Conservation (phyloP, 164 flowering plant species). For the Litsea cubeba region DNA sequence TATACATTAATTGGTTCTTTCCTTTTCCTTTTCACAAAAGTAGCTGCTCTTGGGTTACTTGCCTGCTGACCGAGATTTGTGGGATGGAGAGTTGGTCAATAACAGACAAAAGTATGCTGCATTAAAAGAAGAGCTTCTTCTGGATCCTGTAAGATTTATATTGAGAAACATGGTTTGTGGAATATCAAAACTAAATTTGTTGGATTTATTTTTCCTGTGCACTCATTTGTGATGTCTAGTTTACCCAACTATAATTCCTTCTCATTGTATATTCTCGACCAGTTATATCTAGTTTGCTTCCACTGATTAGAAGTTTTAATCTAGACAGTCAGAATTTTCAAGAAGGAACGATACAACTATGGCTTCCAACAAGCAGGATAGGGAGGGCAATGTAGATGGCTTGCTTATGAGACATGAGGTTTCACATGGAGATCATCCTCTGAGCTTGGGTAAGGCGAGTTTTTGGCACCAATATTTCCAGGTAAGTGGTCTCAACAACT, state of each 20-base stretch:
- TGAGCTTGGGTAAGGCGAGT: conserved; percentile 13
- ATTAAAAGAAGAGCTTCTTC: conserved; percentile 12
- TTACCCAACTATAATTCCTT: not conserved
- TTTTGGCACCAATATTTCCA: conserved; percentile 18
- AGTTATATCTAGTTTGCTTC: not conserved
- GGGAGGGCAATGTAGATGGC: conserved; percentile 6
- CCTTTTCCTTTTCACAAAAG: not conserved
- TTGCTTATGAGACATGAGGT: conserved; percentile 9
- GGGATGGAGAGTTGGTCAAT: conserved; percentile 12
- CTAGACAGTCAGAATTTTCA: conserved; percentile 14
- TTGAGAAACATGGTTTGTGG: not conserved
- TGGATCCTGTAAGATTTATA: conserved; percentile 15
- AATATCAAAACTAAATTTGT: not conserved
- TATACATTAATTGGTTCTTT: not conserved
- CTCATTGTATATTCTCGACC: not conserved
- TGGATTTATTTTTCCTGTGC: not conserved
- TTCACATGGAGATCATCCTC: conserved; percentile 15
- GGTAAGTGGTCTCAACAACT: conserved; percentile 1
- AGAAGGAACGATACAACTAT: conserved; percentile 7
- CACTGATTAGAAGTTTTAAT: not conserved
- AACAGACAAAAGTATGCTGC: conserved; percentile 15
- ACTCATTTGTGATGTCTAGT: too few relatives aligned
- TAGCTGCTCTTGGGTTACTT: conserved; percentile 15
- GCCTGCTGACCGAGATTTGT: conserved; percentile 11
- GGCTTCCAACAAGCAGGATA: not conserved